These are phyloP conservation scores for Phytophthora meadii DNA, from an alignment of 352 stramenopile species.

Conservation along the genomic window DNA sequence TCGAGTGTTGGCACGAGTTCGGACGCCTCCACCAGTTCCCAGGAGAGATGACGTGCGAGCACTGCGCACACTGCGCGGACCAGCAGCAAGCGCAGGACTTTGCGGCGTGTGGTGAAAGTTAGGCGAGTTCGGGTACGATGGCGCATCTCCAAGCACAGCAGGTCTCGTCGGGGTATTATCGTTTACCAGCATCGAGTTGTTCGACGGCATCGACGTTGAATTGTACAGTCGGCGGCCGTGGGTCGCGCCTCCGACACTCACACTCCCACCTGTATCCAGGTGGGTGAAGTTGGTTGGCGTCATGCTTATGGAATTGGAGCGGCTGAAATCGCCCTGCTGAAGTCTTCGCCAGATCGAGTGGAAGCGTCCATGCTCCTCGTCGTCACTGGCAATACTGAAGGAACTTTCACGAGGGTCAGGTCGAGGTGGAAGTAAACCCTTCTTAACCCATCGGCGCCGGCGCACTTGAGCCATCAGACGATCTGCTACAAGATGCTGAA, in stretches of 20 bases:
- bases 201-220: constrained; percentile 44
- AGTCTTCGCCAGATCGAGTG: constrained; percentile 76
- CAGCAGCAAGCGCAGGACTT: constrained; percentile 42
- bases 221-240: constrained; percentile 35
- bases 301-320: constrained; percentile 72
- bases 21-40: constrained; percentile 21
- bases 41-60: constrained; percentile 32
- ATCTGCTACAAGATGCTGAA: constrained; percentile 88
- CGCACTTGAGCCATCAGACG: constrained; percentile 86
- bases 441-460: constrained; percentile 81
- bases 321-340: constrained; percentile 69
- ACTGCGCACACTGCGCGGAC: constrained; percentile 34
- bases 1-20: constrained; percentile 31
- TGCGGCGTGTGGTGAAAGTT: constrained; percentile 58
- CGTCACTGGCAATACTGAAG: constrained; percentile 64
- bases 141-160: constrained; percentile 47
- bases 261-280: constrained; percentile 35
- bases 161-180: constrained; percentile 46
- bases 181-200: constrained; percentile 40
- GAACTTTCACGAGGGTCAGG: constrained; percentile 55
- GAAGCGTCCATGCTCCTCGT: constrained; percentile 72
- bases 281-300: constrained; percentile 48
- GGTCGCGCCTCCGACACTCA: constrained; percentile 28
- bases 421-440: constrained; percentile 47
- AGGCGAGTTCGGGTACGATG: constrained; percentile 73